Base-by-base conservation (phyloP, 257 asterid genomes). In the Prunella vulgaris region DNA sequence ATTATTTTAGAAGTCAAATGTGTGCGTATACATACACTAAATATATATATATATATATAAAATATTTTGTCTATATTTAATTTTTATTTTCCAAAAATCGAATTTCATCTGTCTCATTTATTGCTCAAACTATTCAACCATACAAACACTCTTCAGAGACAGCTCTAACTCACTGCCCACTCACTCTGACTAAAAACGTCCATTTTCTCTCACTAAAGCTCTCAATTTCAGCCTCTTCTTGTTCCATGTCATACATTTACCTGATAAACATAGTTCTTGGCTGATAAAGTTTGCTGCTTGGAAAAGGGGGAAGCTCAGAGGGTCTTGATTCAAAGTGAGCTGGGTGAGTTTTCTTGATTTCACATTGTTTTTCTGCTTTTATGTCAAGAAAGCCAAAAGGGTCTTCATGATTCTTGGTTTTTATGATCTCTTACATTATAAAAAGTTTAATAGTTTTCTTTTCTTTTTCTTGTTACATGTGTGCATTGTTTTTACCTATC, bases 321-420 rank as follows among this genome's bases (percentile, higher is more conserved):
- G n/a, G n/a, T 66, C 81, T 57, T 68, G 65, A 74, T 73, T 59
- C 53, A 73, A 73, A 25, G 69, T 78, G n/a, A n/a, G n/a, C 48
- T 72, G 65, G 62, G 87, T 86, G 71, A 79, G 83, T 81, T 84
- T 78, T 74, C 78, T 77, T 81, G 78, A 52, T 73, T 82, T 76
- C 27, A 10, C 69, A 37, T 66, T 60, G 60, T 48, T 75, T 78
- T 57, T n/a, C 32, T 59, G 25, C 42, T 66, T 18, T 32, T 61
- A 13, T 24, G 56, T 67, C 72, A 62, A 71, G 54, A 66, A 54
- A 58, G 62, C 40, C 1, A 60, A 40, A 78, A 66, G 81, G 85
- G 68, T 64, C 64, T 69, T 46, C 10, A 5, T 22, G 13, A 35
- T 70, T 15, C 63, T 30, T 37, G 37, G 57, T 27, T 62, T 72